A percentile compares a stretch with the other conserved stretches of the same genome.
phyloP scores from a whole-genome alignment of 179 eudicot species.

The Silene noctiflora region DNA sequence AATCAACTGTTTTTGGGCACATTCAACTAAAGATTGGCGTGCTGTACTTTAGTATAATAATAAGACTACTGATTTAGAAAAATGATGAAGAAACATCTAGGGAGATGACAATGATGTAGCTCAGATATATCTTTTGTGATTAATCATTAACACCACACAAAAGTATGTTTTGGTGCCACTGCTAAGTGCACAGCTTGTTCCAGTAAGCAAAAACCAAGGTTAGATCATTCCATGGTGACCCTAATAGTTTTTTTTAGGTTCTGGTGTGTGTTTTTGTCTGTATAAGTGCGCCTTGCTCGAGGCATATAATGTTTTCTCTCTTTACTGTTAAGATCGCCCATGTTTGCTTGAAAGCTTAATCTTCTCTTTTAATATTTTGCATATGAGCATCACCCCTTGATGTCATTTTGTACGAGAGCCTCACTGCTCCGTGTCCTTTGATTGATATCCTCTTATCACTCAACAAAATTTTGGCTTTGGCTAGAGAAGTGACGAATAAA shows the following conservation, averaged over 20 bases:
- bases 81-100: background rate
- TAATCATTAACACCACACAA: background rate
- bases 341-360: background rate
- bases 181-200: background rate
- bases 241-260: background rate
- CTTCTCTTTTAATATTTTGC: background rate
- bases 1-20: background rate
- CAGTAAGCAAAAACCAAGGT: background rate
- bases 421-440: background rate
- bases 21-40: background rate
- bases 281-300: background rate
- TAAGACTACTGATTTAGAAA: background rate
- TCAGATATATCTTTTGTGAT: background rate
- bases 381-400: background rate
- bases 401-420: background rate
- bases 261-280: background rate
- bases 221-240: background rate
- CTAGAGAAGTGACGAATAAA: background rate
- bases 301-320: no score
- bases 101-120: constrained; percentile 3
- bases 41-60: background rate
- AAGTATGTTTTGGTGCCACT: background rate
- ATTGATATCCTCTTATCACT: background rate
- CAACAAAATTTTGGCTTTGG: background rate
- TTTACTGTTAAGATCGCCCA: no score